Conservation (phyloP, 768 basidiomycete species). For the Psilocybe azurescens region DNA sequence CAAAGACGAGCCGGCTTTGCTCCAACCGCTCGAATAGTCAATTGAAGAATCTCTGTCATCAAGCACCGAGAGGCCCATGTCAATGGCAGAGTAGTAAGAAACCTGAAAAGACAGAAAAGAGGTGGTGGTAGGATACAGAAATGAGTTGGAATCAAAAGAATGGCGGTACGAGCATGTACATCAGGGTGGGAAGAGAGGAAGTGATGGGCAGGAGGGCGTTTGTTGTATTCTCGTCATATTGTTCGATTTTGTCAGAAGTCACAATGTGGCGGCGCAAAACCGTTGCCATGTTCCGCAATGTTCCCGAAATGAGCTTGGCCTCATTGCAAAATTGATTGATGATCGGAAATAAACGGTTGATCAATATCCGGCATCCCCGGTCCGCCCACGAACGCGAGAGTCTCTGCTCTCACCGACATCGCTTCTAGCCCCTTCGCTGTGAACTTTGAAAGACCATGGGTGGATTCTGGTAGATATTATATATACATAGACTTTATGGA, state of each 20-base stretch:
- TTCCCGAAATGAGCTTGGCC: not conserved
- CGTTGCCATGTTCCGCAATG: not conserved
- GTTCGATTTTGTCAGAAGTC: not conserved
- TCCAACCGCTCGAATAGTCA: slow-evolving; percentile 25
- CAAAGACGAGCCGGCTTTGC: slow-evolving; percentile 17
- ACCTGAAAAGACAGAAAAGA: not conserved
- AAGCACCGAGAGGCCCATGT: slow-evolving; percentile 20
- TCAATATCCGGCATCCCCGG: too few relatives aligned
- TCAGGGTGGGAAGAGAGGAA: slow-evolving; percentile 13
- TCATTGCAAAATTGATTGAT: not conserved
- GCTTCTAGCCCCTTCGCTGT: too few relatives aligned
- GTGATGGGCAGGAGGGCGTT: slow-evolving; percentile 5
- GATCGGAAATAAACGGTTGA: not conserved
- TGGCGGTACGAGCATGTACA: slow-evolving; percentile 3
- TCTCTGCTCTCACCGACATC: too few relatives aligned
- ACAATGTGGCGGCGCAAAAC: not conserved
- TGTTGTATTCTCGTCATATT: slow-evolving; percentile 1
- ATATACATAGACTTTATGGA: too few relatives aligned
- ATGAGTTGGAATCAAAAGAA: slow-evolving; percentile 10
- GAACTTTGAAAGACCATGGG: too few relatives aligned
- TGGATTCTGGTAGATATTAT: too few relatives aligned
- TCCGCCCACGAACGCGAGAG: too few relatives aligned
- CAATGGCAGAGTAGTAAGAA: not conserved
- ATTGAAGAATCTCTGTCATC: slow-evolving; percentile 26
- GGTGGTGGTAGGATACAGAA: not conserved